phyloP scores from a whole-genome alignment of 2,329 filamentous ascomycete genomes.

The Canariomyces notabilis region DNA sequence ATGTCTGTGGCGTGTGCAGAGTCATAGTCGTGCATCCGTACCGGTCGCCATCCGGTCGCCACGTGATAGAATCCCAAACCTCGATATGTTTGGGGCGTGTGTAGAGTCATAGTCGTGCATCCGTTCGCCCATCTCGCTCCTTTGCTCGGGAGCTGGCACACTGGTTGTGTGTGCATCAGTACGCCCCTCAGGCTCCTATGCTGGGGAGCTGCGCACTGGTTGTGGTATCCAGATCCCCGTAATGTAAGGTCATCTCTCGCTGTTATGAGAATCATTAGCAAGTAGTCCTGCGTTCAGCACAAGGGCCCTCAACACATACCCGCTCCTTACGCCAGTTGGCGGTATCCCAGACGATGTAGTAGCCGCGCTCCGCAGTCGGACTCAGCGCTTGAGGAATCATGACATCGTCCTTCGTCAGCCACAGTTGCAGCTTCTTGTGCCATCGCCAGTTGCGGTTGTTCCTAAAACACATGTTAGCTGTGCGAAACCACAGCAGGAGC shows the following conservation, averaged over 20 bases:
- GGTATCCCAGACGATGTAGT: constrained; percentile 62
- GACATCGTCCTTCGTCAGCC: constrained; percentile 63
- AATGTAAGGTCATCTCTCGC: constrained; percentile 58
- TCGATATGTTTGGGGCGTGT: too few species aligned
- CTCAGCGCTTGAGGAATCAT: constrained; percentile 58
- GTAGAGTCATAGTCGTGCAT: too few species aligned
- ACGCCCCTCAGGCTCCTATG: constrained; percentile 9
- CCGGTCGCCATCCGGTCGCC: too few species aligned
- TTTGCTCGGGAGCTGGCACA: neutral
- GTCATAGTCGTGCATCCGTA: too few species aligned
- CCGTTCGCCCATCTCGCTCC: neutral
- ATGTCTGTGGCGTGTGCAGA: too few species aligned
- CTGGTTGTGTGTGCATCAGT: neutral
- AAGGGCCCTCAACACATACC: constrained; percentile 38
- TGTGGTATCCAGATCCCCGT: constrained; percentile 46
- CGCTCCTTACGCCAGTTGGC: constrained; percentile 58
- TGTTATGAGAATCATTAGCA: constrained; percentile 29
- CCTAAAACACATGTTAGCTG: constrained; percentile 32
- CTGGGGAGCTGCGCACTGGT: constrained; percentile 10
- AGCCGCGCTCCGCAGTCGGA: constrained; percentile 57
- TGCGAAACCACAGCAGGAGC: constrained; percentile 16
- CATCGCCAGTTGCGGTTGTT: constrained; percentile 63
- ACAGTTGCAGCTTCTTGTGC: constrained; percentile 62
- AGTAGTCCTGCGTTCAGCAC: neutral
- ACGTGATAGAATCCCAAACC: too few species aligned